A percentile compares a stretch with the other conserved stretches of the same genome.
These are phyloP conservation scores for Capronia americana DNA, from an alignment of 2,329 filamentous ascomycete species.

Conservation along the genomic window DNA sequence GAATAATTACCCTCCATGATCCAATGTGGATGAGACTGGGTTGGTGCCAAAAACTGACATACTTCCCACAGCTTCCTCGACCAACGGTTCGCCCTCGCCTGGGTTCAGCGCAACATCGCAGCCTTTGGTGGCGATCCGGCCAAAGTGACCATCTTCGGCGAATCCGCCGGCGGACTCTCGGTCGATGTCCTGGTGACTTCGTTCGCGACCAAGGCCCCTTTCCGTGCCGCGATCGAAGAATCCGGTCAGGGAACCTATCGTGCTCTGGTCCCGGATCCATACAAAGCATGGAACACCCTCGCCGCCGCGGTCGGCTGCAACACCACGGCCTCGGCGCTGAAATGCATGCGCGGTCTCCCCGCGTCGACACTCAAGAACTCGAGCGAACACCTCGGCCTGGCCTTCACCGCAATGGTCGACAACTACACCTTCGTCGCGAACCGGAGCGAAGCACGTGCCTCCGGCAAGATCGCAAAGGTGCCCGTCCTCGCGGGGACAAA, in stretches of 20 bases:
- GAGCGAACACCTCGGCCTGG: conserved; percentile 31
- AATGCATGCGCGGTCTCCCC: conserved; percentile 35
- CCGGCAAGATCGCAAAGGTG: conserved; percentile 49
- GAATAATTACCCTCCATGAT: conserved; percentile 38
- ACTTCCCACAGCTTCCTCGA: conserved; percentile 24
- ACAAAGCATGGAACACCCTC: conserved; percentile 26
- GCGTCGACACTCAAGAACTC: conserved; percentile 36
- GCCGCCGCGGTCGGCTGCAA: conserved; percentile 31
- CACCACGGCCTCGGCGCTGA: conserved; percentile 20
- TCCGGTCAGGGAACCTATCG: conserved; percentile 39
- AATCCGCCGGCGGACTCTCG: conserved; percentile 45
- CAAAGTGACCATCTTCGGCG: conserved; percentile 49
- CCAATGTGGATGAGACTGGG: not conserved
- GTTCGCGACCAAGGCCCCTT: conserved; percentile 38
- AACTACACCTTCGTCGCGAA: conserved; percentile 32
- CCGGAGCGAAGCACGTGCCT: conserved; percentile 29
- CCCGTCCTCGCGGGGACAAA: conserved; percentile 51
- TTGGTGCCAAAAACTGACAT: not conserved
- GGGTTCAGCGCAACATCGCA: conserved; percentile 48
- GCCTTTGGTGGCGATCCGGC: conserved; percentile 46
- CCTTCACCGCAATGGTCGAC: conserved; percentile 34
- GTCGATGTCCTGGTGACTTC: conserved; percentile 39
- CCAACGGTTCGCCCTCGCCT: conserved; percentile 45
- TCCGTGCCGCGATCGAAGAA: conserved; percentile 43
- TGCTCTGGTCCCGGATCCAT: conserved; percentile 20